Conservation (phyloP, 441 rosid genomes). For the Cnidoscolus chayamansa region DNA sequence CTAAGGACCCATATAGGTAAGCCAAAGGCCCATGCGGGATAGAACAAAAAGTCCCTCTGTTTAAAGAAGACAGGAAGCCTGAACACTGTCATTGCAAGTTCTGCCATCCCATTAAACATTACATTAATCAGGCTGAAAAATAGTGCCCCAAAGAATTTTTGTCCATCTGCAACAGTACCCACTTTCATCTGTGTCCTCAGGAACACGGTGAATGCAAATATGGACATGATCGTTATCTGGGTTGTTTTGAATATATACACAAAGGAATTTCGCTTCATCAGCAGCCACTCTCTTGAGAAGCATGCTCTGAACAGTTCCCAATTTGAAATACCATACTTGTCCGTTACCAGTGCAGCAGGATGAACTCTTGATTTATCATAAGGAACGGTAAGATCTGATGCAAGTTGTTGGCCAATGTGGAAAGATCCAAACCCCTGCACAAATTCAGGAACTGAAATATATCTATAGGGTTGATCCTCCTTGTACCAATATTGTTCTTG, state of each 20-base stretch:
- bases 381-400: conserved; percentile 48
- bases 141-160: conserved; percentile 55
- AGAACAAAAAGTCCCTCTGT: conserved; percentile 77
- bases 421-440: conserved; percentile 52
- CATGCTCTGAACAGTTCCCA: conserved; percentile 69
- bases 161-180: conserved; percentile 48
- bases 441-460: conserved; percentile 59
- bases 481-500: conserved; percentile 88
- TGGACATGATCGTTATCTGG: conserved; percentile 61
- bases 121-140: conserved; percentile 52
- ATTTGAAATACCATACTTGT: conserved; percentile 57
- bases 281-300: conserved; percentile 75
- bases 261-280: conserved; percentile 67
- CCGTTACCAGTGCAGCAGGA: conserved; percentile 62
- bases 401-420: conserved; percentile 55
- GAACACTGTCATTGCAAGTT: conserved; percentile 54
- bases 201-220: conserved; percentile 58
- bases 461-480: conserved; percentile 49
- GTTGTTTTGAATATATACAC: conserved; percentile 67
- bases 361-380: conserved; percentile 54
- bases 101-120: conserved; percentile 85
- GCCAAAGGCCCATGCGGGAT: conserved; percentile 79
- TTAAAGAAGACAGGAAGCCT: conserved; percentile 84
- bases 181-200: conserved; percentile 54
- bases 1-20: conserved; percentile 63